Evolutionary conservation across 2,329 filamentous ascomycete species (phyloP).

Genomic region (Ascosphaera apis): DNA sequence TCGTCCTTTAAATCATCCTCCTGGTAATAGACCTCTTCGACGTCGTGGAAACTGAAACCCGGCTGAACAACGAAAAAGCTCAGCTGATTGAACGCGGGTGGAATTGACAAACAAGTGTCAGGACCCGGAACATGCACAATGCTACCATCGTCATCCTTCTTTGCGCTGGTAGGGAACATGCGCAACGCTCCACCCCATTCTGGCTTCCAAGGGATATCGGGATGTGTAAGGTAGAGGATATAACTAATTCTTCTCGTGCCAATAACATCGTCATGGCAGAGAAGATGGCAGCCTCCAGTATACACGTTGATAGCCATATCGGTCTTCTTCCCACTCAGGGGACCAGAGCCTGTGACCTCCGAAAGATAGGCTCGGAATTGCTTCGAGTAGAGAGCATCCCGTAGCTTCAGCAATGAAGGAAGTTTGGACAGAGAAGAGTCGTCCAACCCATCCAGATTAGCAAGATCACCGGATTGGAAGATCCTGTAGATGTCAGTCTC

Average conservation of each 20-base stretch:
- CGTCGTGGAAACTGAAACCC: conserved; percentile 96
- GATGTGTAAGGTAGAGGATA: conserved; percentile 86
- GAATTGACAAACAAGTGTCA: conserved; percentile 60
- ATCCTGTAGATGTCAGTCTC: conserved; percentile 99
- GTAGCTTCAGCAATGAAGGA: conserved; percentile 72
- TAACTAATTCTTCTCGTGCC: conserved; percentile 91
- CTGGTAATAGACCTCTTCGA: conserved; percentile 83
- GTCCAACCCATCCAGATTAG: conserved; percentile 85
- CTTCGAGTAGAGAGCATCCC: conserved; percentile 81
- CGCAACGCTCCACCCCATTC: conserved; percentile 86
- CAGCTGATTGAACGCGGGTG: conserved; percentile 90
- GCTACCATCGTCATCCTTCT: conserved; percentile 44
- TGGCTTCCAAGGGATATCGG: conserved; percentile 69
- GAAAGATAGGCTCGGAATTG: conserved; percentile 77
- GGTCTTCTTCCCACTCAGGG: conserved; percentile 77
- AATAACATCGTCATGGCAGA: conserved; percentile 98
- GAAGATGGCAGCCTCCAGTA: conserved; percentile 78
- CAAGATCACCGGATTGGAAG: conserved; percentile 91
- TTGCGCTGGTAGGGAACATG: conserved; percentile 51
- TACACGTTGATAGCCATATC: conserved; percentile 99
- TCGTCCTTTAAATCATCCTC: conserved; percentile 32
- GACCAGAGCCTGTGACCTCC: conserved; percentile 61
- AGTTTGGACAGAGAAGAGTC: conserved; percentile 65
- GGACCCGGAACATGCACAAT: conserved; percentile 59
- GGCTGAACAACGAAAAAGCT: conserved; percentile 97